Conservation (phyloP, 2,329 filamentous ascomycete genomes). For the Beauveria asiatica region DNA sequence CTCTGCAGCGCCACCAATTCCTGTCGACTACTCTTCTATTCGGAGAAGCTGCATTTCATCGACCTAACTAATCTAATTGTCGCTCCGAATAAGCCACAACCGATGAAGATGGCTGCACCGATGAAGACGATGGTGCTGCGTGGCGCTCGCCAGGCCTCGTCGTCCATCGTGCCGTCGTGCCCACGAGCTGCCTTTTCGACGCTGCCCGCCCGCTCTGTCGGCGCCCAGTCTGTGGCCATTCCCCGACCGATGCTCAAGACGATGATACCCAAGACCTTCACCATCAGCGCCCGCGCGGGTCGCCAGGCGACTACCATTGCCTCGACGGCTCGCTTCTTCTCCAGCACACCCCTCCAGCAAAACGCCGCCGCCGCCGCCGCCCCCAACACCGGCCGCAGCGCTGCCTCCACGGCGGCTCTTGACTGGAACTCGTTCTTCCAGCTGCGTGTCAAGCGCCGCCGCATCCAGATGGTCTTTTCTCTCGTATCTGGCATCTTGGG, state of each 20-base stretch:
- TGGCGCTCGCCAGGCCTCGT: slow-evolving; percentile 1
- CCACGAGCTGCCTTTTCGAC: slow-evolving; percentile 1
- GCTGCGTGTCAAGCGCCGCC: slow-evolving; percentile 75
- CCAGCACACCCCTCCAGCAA: slow-evolving; percentile 13
- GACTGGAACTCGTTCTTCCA: slow-evolving; percentile 92
- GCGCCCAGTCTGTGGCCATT: neutral
- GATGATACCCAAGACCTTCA: slow-evolving; percentile 11
- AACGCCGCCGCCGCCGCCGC: slow-evolving; percentile 17
- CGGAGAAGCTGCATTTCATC: neutral
- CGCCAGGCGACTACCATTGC: slow-evolving; percentile 3
- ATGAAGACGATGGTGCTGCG: slow-evolving; percentile 9
- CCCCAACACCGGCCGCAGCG: slow-evolving; percentile 20
- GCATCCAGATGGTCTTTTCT: slow-evolving; percentile 74
- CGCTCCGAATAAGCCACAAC: neutral
- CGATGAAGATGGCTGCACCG: slow-evolving; percentile 3
- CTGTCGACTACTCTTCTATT: neutral
- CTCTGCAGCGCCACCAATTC: neutral
- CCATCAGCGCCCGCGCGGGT: slow-evolving; percentile 7
- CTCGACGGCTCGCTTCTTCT: slow-evolving; percentile 16
- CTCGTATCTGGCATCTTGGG: slow-evolving; percentile 54
- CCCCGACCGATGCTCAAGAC: neutral
- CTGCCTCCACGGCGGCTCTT: slow-evolving; percentile 34
- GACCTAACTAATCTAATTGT: neutral
- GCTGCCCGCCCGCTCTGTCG: neutral
- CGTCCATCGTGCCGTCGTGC: neutral